phyloP scores from a whole-genome alignment of 768 basidiomycete species.

The Trametes cubensis region DNA sequence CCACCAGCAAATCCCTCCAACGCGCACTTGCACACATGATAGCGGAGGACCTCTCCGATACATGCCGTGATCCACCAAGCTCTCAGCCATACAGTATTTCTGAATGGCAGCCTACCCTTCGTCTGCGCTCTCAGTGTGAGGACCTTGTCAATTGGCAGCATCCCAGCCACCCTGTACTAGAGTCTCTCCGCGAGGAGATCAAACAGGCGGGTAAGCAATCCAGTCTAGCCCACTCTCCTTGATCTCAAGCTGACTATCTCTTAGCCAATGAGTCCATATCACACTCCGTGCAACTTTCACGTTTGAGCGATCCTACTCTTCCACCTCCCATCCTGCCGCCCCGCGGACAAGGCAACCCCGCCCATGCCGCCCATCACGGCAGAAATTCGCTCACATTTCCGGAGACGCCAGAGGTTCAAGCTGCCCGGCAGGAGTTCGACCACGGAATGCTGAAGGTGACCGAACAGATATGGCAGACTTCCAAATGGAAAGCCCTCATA shows the following conservation, averaged over 20 bases:
- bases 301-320: not conserved
- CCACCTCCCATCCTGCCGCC: not conserved
- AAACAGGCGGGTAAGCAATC: not conserved
- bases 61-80: conserved; percentile 5
- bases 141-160: not conserved
- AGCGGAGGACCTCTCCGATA: conserved; percentile 1
- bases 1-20: not conserved
- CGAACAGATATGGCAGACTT: no score
- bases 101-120: not conserved
- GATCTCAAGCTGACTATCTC: not conserved
- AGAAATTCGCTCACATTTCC: not conserved
- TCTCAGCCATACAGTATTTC: not conserved
- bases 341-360: not conserved
- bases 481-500: conserved; percentile 5
- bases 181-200: not conserved
- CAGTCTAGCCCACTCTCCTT: not conserved
- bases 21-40: not conserved
- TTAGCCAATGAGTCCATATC: not conserved
- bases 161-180: no score
- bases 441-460: not conserved
- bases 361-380: conserved; percentile 3
- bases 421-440: not conserved
- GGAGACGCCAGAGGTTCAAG: not conserved
- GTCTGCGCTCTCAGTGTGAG: not conserved
- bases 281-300: not conserved